Percentiles rank a stretch among this genome's conserved stretches.
phyloP scores from a whole-genome alignment of 495 filamentous ascomycete genomes.

The Penicillium riverlandense region DNA sequence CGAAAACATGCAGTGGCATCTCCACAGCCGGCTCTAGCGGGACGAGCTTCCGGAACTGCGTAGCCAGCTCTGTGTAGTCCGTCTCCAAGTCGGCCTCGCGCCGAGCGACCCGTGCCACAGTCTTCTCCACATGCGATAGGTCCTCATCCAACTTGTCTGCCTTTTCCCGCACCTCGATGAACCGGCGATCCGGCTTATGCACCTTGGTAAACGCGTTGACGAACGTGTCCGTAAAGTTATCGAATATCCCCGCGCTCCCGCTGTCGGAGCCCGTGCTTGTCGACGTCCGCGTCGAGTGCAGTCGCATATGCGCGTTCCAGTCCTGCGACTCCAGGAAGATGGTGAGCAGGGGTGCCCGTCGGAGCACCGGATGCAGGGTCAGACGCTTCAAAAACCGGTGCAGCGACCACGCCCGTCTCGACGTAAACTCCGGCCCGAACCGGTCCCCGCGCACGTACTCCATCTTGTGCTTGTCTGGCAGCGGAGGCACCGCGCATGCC shows the following conservation, averaged over 20 bases:
- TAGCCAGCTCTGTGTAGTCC: slow-evolving; percentile 82
- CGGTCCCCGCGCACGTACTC: slow-evolving; percentile 94
- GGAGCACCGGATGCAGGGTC: slow-evolving; percentile 80
- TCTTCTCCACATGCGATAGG: slow-evolving; percentile 85
- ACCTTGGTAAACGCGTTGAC: slow-evolving; percentile 96
- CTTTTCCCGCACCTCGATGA: slow-evolving; percentile 89
- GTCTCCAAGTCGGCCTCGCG: slow-evolving; percentile 83
- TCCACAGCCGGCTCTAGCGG: slow-evolving; percentile 85
- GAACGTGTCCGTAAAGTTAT: slow-evolving; percentile 91
- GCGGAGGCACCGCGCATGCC: slow-evolving; percentile 83
- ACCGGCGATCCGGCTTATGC: slow-evolving; percentile 89
- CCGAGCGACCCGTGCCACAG: slow-evolving; percentile 79
- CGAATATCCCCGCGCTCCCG: slow-evolving; percentile 64
- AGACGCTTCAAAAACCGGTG: slow-evolving; percentile 86
- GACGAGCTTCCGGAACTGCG: slow-evolving; percentile 89
- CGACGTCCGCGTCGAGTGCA: slow-evolving; percentile 56
- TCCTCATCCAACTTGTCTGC: slow-evolving; percentile 95
- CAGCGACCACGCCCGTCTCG: slow-evolving; percentile 79
- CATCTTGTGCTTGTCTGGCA: slow-evolving; percentile 99
- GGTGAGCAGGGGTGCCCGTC: slow-evolving; percentile 72
- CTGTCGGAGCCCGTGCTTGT: slow-evolving; percentile 44
- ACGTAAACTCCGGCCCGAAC: slow-evolving; percentile 91
- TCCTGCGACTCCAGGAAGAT: slow-evolving; percentile 87
- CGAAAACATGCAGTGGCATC: slow-evolving; percentile 71
- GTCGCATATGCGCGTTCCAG: slow-evolving; percentile 93